These are phyloP conservation scores for Fusarium foetens DNA, from an alignment of 2,329 filamentous ascomycete species.

Conservation along the genomic window DNA sequence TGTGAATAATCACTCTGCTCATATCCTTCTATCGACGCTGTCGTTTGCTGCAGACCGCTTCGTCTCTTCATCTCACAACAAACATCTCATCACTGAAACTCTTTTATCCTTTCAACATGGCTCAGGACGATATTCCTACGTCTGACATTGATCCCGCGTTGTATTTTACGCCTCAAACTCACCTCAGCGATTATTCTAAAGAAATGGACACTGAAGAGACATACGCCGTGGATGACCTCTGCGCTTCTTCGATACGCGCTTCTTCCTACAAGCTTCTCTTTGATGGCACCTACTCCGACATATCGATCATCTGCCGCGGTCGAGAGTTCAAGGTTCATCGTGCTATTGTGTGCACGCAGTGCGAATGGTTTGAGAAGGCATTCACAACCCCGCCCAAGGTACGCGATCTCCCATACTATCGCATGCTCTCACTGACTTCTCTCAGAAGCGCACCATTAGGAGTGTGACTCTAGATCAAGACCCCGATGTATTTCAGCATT, in stretches of 20 bases:
- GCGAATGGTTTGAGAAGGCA: constrained; percentile 46
- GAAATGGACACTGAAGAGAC: neutral
- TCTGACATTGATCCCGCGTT: neutral
- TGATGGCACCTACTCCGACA: constrained; percentile 46
- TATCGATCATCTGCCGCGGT: constrained; percentile 46
- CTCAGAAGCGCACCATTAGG: neutral
- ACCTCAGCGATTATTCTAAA: neutral
- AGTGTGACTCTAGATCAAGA: constrained; percentile 46
- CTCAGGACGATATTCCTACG: neutral
- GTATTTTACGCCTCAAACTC: rapidly evolving
- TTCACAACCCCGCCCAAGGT: constrained; percentile 44
- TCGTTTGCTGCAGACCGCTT: neutral
- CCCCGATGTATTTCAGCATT: constrained; percentile 39
- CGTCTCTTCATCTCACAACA: neutral
- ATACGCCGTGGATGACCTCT: neutral
- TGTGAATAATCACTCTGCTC: neutral
- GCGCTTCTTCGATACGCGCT: neutral
- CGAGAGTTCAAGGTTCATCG: constrained; percentile 49
- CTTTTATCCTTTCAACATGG: neutral
- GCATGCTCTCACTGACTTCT: neutral
- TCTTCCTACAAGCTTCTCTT: constrained; percentile 1
- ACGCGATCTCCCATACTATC: neutral
- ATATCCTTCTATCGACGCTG: neutral
- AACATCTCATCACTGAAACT: neutral
- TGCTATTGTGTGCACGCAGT: constrained; percentile 50